These are phyloP conservation scores for Eucalyptus erythrocorys DNA, from an alignment of 345 rosid species.

Conservation along the genomic window DNA sequence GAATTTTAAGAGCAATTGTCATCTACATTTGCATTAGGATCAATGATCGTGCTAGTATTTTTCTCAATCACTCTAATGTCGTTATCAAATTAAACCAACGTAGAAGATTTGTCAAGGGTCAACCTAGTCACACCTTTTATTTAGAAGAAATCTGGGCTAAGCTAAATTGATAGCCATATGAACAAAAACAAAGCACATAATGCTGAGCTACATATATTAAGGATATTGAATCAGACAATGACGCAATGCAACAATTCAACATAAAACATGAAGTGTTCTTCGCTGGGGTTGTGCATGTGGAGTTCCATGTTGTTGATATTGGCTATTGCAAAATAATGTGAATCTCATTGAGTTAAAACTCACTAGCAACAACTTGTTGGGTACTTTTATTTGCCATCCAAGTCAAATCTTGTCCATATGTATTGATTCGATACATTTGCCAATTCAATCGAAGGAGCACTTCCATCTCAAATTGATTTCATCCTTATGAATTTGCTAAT, in stretches of 20 bases:
- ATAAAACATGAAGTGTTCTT: neutral
- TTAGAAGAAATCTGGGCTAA: neutral
- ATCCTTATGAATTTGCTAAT: neutral
- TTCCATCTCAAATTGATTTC: neutral
- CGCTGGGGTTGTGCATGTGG: neutral
- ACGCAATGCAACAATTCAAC: neutral
- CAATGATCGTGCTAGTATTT: accelerated
- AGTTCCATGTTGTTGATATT: neutral
- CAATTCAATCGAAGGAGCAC: neutral
- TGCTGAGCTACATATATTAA: neutral
- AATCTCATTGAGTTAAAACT: neutral
- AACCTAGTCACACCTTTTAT: neutral
- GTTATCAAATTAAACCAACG: neutral
- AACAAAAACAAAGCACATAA: neutral
- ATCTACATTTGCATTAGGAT: accelerated
- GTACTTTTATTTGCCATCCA: neutral
- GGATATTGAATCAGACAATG: neutral
- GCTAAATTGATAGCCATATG: neutral
- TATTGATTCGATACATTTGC: neutral
- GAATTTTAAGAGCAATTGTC: neutral
- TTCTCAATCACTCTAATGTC: neutral
- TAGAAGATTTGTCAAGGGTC: neutral
- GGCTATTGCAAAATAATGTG: neutral
- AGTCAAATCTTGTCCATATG: neutral
- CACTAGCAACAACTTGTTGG: neutral